Evolutionary conservation across 164 flowering plant species (phyloP), one percentile per base, ranked within the genome.

Genomic region (Berberis thunbergii): DNA sequence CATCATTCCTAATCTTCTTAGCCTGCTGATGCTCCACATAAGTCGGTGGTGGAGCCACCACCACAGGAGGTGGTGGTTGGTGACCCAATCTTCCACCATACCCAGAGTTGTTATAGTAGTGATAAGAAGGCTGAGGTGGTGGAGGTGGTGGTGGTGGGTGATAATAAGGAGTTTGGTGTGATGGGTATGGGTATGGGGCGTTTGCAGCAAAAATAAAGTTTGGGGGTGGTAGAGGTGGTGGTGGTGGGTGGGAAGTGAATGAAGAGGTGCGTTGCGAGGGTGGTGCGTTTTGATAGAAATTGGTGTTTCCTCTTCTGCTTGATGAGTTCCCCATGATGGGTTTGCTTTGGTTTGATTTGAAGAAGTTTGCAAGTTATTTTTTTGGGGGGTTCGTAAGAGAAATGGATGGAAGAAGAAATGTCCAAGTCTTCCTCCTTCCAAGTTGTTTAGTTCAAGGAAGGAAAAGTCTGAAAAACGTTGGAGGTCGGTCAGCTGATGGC

Each of bases 21-120:
- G 97, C 92, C 43, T 64, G 79, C 73, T 82, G 83, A 59, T 84
- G 84, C 72, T 84, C 91, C 3, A 87, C 91, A 64, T 78, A 83
- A 26, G 81, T 85, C 39, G 78, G 81, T 6, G 88, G 78, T 8
- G 61, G 59, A 50, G 69, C 70, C 48, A 42, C 73, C 45, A 75
- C 60, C 42, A 53, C 61, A 53, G 48, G 54, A 4, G 63, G 41
- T 6, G 76, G 72, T 41, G 64, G 72, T 54, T 60, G 59, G 64
- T 58, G 66, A 68, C 60, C 67, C 13, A 69, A 42, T 4, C 79
- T 70, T 54, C 60, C 59, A 7, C 72, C 44, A 43, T 61, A 57
- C 61, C 45, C 60, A 57, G 44, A 57, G 41, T 6, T 57, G n/a
- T 57, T 57, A 57, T 73, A 65, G 42, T 64, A 67, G 63, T 63